These are phyloP conservation scores for Neofusicoccum cordaticola DNA, from an alignment of 2,329 filamentous ascomycete genomes.

Conservation along the genomic window DNA sequence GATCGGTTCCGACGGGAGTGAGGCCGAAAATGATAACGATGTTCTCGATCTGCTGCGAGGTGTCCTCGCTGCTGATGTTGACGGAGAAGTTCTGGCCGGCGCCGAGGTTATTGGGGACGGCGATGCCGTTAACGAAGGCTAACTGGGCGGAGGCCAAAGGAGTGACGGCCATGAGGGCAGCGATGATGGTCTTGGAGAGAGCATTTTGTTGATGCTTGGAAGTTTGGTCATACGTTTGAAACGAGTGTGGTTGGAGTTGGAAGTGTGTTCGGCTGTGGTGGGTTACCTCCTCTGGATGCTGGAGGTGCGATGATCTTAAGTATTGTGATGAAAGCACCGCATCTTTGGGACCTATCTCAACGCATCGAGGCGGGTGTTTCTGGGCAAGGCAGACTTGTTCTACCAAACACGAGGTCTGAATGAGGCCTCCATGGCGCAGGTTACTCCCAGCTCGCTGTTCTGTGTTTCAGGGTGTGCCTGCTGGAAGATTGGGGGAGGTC, in stretches of 20 bases:
- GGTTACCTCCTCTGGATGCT: neutral
- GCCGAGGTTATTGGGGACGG: too few relatives aligned
- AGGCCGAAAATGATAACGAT: too few relatives aligned
- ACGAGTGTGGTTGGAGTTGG: neutral
- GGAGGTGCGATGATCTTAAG: neutral
- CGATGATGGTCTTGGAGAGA: neutral
- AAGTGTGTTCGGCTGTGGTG: neutral
- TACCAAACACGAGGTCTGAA: neutral
- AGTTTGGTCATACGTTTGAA: neutral
- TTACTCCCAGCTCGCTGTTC: neutral
- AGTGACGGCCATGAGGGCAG: neutral
- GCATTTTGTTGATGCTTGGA: neutral
- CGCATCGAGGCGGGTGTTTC: neutral
- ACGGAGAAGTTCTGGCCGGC: too few relatives aligned
- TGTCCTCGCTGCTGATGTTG: too few relatives aligned
- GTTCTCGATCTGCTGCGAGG: too few relatives aligned
- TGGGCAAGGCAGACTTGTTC: neutral
- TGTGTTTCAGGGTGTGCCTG: neutral
- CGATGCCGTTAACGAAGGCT: neutral
- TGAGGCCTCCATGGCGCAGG: neutral
- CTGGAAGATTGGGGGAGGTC: neutral
- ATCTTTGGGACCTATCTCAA: too few relatives aligned
- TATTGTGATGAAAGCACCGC: neutral
- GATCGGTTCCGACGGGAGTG: too few relatives aligned
- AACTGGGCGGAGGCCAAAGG: neutral